Evolutionary conservation across 129 eudicot species (phyloP).

Genomic region (Helichrysum umbraculigerum): DNA sequence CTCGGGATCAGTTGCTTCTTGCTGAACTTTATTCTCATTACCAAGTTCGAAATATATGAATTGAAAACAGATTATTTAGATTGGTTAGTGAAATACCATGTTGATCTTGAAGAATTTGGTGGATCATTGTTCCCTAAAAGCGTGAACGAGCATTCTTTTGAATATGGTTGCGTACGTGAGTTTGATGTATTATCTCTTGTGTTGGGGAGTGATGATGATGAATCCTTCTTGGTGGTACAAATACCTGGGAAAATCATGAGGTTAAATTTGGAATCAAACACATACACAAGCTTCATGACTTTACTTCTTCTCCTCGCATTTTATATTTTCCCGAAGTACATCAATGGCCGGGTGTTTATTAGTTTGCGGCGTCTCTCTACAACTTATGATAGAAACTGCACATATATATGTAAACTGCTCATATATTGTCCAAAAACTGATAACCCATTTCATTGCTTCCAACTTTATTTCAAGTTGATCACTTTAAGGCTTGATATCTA

Average conservation of each 20-base stretch:
- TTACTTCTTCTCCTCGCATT: not conserved
- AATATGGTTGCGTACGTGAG: not conserved
- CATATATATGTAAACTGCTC: no score
- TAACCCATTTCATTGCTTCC: no score
- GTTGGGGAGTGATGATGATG: slow-evolving; percentile 1
- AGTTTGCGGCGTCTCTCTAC: not conserved
- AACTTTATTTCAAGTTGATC: no score
- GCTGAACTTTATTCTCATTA: not conserved
- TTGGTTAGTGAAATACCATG: slow-evolving; percentile 7
- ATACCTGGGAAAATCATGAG: slow-evolving; percentile 2
- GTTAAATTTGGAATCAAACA: not conserved
- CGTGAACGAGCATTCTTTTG: not conserved
- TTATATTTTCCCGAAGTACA: not conserved
- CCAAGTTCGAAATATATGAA: not conserved
- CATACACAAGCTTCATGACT: not conserved
- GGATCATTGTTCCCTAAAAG: not conserved
- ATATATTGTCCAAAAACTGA: not conserved
- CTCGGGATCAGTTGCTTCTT: not conserved
- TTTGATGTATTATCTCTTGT: not conserved
- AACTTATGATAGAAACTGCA: not conserved
- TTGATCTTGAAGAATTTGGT: not conserved
- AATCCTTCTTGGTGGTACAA: slow-evolving; percentile 4
- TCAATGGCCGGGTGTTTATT: not conserved
- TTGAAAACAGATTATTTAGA: slow-evolving; percentile 5
- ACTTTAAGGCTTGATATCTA: no score